Evolutionary conservation across 2,329 filamentous ascomycete species (phyloP), one percentile per base, ranked within the genome.

Genomic region (Aureobasidium sp.): DNA sequence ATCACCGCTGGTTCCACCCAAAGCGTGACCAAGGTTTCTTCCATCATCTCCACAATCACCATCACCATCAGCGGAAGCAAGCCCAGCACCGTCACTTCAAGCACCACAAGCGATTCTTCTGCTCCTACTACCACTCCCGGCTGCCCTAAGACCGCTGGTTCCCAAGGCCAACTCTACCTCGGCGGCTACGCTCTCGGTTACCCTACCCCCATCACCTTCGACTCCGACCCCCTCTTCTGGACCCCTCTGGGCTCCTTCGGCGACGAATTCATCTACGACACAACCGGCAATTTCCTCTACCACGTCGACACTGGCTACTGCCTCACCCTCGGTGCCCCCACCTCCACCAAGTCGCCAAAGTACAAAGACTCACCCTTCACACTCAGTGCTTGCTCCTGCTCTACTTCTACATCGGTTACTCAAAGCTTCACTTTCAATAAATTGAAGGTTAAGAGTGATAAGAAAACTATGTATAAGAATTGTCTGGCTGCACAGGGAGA

Each of bases 201-300:
- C 30, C 44, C 27, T 2, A 59, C 55, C 16, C 55, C 55, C 16
- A 59, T 59, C 27, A 27, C 25, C 29, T 49, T 21, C 36, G 13
- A 41, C 44, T 16, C 16, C 25, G 55, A 59, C 16, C 44, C 55
- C 14, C 8, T 59, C 10, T 30, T 41, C 34, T 59, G 55, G 55
- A 59, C 55, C 3, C 25, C 55, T 5, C 55, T 59, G 3, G 55
- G 55, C 34, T 21, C 21, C 27, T 59, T 59, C 44, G 32, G 36
- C 16, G 55, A 59, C 27, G 55, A 59, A 8, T 59, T 59, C 44
- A 39, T 59, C 44, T 59, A 49, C 44, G 25, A 39, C 32, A 49
- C 21, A 9, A 32, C 55, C 3, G 42, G 44, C 14, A 11, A 13
- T 16, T 58, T 45, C 54, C 42, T 59, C 44, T 49, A 39, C 29